Base-by-base conservation (phyloP, 2,329 filamentous ascomycete species). In the Cladobotryum mycophilum region DNA sequence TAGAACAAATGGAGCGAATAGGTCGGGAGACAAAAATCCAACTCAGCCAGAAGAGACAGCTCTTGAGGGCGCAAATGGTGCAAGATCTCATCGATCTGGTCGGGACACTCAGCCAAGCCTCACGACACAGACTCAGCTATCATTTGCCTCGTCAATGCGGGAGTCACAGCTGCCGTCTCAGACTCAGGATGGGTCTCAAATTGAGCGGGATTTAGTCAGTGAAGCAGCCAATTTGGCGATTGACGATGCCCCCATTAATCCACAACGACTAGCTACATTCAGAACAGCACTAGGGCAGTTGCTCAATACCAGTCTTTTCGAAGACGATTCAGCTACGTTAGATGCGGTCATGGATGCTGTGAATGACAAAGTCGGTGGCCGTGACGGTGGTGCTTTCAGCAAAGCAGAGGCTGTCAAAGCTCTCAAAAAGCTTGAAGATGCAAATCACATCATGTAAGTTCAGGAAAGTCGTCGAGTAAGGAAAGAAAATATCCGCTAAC, bases 381-480 rank as follows among this genome's bases (percentile, higher is more conserved):
- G 69, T 3, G 64, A 71, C 22, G 78, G 77, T 4, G 78, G 79
- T 7, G 69, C 76, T 36, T 99, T 96, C 70, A 78, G 75, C 22
- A 78, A 78, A 36, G 74, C 73, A 0, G 93, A 99, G 69, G 89
- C 87, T 1, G 72, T 86, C 52, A 80, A 85, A 67, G 91, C 89
- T 41, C 73, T 99, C 51, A 81, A 82, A 68, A 83, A 79, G 64
- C 84, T 99, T 81, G 85, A 89, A 61, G 84, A 88, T 57, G 76
- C 79, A 60, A 96, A 96, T 67, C 85, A 92, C 73, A 84, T 99
- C 64, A 99, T 99, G 91, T 92, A 74, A 80, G 51, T 48, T 43
- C 17, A 12, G 11, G 34, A 17, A 15, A 13, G 14, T 18, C n/a
- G 8, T 18, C 33, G 4, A 37, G 15, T 8, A 15, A 8, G 25